A percentile compares a stretch with the other conserved stretches of the same genome.
phyloP scores from a whole-genome alignment of 768 basidiomycete species.

The Fomitopsis serialis region DNA sequence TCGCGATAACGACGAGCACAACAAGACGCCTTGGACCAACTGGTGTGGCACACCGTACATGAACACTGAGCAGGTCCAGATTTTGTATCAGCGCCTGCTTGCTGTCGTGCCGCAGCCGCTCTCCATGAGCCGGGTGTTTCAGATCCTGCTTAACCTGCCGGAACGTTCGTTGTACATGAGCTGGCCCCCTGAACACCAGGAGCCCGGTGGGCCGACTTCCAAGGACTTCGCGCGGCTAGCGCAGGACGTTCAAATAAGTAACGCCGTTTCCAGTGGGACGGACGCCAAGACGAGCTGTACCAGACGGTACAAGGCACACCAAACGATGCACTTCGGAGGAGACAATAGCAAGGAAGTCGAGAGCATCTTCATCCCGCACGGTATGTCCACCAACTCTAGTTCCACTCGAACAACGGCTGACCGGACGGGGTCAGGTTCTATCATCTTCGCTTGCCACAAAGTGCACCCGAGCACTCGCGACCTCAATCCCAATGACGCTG shows the following conservation, averaged over 20 bases:
- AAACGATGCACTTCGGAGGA: conserved; percentile 43
- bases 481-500: conserved; percentile 3
- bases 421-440: conserved; percentile 38
- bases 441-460: conserved; percentile 75
- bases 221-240: conserved; percentile 53
- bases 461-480: conserved; percentile 31
- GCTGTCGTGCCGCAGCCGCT: conserved; percentile 46
- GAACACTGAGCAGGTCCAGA: conserved; percentile 48
- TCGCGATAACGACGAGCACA: conserved; percentile 68
- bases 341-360: conserved; percentile 64
- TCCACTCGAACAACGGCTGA: conserved; percentile 6
- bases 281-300: conserved; percentile 86
- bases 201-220: conserved; percentile 28
- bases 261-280: conserved; percentile 42
- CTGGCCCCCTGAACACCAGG: conserved; percentile 68
- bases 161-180: conserved; percentile 57
- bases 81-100: conserved; percentile 55
- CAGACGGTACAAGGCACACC: conserved; percentile 72
- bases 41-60: conserved; percentile 82
- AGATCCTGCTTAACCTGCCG: conserved; percentile 63
- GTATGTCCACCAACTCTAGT: conserved; percentile 32
- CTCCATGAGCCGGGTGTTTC: conserved; percentile 63
- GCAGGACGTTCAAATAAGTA: conserved; percentile 60
- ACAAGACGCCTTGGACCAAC: conserved; percentile 78
- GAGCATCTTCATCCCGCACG: conserved; percentile 89